These are phyloP conservation scores for Dictyostelium purpureum DNA, from an alignment of 78 protist species.

Conservation along the genomic window DNA sequence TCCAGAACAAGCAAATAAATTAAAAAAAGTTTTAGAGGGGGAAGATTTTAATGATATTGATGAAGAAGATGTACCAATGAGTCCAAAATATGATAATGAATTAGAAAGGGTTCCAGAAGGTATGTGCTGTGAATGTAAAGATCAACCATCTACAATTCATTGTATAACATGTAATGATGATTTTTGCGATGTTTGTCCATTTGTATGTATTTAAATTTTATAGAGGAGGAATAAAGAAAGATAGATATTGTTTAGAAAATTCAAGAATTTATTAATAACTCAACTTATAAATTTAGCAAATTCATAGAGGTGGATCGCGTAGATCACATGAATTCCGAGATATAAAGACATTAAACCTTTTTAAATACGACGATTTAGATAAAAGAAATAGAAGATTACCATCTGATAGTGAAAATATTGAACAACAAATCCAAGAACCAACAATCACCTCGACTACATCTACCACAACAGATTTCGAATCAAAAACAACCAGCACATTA, in stretches of 20 bases:
- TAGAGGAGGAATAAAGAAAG: not conserved
- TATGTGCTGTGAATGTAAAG: constrained; percentile 74
- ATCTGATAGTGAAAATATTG: not conserved
- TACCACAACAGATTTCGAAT: not conserved
- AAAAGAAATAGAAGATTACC: too few relatives aligned
- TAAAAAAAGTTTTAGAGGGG: not conserved
- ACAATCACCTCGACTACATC: not conserved
- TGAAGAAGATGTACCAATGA: constrained; percentile 2
- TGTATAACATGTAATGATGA: constrained; percentile 52
- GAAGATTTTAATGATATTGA: constrained; percentile 27
- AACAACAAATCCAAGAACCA: not conserved
- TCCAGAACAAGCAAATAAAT: not conserved
- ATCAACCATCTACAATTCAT: constrained; percentile 29
- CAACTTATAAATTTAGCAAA: not conserved
- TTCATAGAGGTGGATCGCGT: constrained; percentile 57
- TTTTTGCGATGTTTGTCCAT: constrained; percentile 54
- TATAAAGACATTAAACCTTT: too few relatives aligned
- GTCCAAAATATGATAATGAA: not conserved
- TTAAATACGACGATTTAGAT: too few relatives aligned
- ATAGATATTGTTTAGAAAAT: not conserved
- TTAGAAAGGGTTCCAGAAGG: not conserved
- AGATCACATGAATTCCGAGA: not conserved
- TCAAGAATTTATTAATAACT: not conserved
- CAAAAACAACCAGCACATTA: not conserved
- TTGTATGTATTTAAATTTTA: constrained; percentile 15